A percentile compares a stretch with the other conserved stretches of the same genome.
Conservation (phyloP, 2,329 filamentous ascomycete species). For the Tolypocladium album region DNA sequence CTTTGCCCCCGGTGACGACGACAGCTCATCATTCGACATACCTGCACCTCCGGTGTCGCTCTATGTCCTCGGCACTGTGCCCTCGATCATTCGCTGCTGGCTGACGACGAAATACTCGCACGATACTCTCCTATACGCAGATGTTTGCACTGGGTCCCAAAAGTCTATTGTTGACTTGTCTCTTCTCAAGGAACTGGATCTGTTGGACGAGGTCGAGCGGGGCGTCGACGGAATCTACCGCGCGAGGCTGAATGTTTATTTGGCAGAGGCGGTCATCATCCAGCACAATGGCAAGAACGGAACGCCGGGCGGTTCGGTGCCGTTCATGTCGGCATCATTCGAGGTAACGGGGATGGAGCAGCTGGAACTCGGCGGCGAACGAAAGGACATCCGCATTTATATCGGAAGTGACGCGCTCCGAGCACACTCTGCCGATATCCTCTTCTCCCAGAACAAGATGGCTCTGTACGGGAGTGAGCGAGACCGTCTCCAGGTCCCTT, state of each 20-base stretch:
- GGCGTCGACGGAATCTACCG: constrained; percentile 55
- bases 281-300: constrained; percentile 61
- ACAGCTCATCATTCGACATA: constrained; percentile 60
- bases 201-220: constrained; percentile 55
- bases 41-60: constrained; percentile 73
- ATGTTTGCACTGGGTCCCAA: constrained; percentile 84
- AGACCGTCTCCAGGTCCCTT: constrained; percentile 79
- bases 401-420: constrained; percentile 83
- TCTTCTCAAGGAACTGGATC: constrained; percentile 63
- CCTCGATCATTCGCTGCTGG: constrained; percentile 94
- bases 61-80: constrained; percentile 77
- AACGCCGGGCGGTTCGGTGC: constrained; percentile 61
- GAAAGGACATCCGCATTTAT: constrained; percentile 68
- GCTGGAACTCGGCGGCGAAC: constrained; percentile 19
- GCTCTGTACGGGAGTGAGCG: constrained; percentile 78
- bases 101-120: constrained; percentile 84
- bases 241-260: constrained; percentile 72
- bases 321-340: constrained; percentile 71
- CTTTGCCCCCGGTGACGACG: constrained; percentile 48
- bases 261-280: constrained; percentile 80
- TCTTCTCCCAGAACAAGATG: constrained; percentile 87
- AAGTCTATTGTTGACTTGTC: constrained; percentile 71
- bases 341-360: constrained; percentile 54
- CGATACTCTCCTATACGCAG: constrained; percentile 79
- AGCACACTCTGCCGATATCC: constrained; percentile 76